A percentile compares a stretch with the other conserved stretches of the same genome.
Conservation (phyloP, 768 basidiomycete genomes). For the Cantharellus cinnabarinus region DNA sequence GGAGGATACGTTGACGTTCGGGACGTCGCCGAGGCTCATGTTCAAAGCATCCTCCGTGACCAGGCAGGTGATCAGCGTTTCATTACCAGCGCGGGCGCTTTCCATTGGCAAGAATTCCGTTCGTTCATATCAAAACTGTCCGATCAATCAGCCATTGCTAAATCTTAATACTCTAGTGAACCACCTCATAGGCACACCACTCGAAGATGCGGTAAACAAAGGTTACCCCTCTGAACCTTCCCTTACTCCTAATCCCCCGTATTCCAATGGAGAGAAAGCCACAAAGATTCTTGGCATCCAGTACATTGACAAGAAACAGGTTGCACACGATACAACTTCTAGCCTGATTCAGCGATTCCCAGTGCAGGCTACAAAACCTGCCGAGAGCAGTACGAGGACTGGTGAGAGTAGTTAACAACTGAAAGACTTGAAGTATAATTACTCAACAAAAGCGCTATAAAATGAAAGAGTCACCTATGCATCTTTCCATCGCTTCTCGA, state of each 20-base stretch:
- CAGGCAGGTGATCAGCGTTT: not conserved
- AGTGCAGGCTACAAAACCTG: too few species aligned
- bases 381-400: too few species aligned
- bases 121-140: not conserved
- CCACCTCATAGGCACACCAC: not conserved
- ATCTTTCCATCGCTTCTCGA: too few species aligned
- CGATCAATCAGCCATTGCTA: not conserved
- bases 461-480: too few species aligned
- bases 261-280: not conserved
- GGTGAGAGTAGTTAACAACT: too few species aligned
- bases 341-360: not conserved
- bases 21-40: constrained; percentile 16
- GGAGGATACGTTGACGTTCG: constrained; percentile 1
- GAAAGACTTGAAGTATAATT: too few species aligned
- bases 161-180: not conserved
- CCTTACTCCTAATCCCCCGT: not conserved
- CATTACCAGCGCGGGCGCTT: not conserved
- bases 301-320: not conserved
- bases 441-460: too few species aligned
- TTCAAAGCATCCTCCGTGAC: constrained; percentile 10
- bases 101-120: not conserved
- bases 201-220: not conserved
- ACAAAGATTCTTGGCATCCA: not conserved
- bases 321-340: not conserved
- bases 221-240: too few species aligned